Base-by-base conservation (phyloP, 1,139 yeast genomes). In the Saccharomyces hybrid region DNA sequence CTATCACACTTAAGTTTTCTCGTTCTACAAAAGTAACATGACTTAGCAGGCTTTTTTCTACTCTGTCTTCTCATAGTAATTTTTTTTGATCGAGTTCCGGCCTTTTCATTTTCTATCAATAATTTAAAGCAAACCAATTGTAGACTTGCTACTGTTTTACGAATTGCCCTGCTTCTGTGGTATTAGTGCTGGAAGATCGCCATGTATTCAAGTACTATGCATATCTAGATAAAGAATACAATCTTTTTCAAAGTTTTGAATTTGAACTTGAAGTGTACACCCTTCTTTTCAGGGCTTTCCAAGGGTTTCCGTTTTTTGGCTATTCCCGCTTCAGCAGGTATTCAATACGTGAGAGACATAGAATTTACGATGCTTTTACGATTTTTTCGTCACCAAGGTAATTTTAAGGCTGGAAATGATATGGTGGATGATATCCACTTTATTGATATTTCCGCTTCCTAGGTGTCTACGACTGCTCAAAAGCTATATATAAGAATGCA, bases 1-100 rank as follows among this genome's bases (percentile, higher is more conserved):
- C 52, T 24, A 49, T 52, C 54, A 28, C 54, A 52, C 19, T 44
- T 52, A 5, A 52, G 26, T 27, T 52, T 52, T 46, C 49, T 44
- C 16, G 21, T 12, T 44, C 47, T 47, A 26, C 54, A 52, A n/a
- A 34, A 48, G 42, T 12, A 14, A 31, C 54, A 52, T 16, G 54
- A 32, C 42, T 52, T 52, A 12, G 49, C 31, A 14, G 48, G 49
- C 38, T 52, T 52, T 31, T 14, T 52, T 31, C 54, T 49, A 27
- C 28, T 28, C 49, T 29, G 26, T n/a, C n/a, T 44, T 12, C 14
- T 19, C 4, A n/a, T 7, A n/a, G n/a, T 32, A 9, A 14, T n/a
- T 3, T 21, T 32, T 14, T 14, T n/a, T 14, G 42, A n/a, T 14
- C 6, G 6, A 32, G 42, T 32, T 32, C 42, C 19, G 16, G 12